Conservation (phyloP, 257 asterid species). For the Gentiana straminea region DNA sequence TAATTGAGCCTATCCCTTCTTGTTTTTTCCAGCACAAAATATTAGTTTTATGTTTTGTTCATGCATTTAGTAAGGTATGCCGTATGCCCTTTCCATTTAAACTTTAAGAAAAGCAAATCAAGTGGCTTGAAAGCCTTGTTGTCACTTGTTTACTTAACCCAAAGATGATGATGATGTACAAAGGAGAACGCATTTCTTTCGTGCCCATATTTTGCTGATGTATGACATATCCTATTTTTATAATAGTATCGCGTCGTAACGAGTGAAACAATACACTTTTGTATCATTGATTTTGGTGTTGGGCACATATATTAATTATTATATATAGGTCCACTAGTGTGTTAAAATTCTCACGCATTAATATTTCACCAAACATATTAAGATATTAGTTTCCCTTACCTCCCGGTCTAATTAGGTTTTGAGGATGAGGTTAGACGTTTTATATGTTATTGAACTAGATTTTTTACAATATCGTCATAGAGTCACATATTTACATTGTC, state of each 20-base stretch:
- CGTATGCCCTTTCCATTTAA: background rate
- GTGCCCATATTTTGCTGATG: constrained; percentile 17
- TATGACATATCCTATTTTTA: constrained; percentile 1
- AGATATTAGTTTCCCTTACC: too few species aligned
- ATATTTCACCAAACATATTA: too few species aligned
- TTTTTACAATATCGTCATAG: too few species aligned
- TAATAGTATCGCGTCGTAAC: constrained; percentile 10
- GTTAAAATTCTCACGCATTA: too few species aligned
- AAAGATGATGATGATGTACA: constrained; percentile 6
- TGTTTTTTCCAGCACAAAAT: background rate
- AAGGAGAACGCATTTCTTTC: constrained; percentile 12
- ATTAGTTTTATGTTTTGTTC: background rate
- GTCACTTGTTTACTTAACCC: constrained; percentile 18
- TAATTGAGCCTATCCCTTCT: constrained; percentile 5
- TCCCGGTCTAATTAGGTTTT: too few species aligned
- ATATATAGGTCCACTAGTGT: too few species aligned
- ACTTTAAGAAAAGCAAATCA: constrained; percentile 6
- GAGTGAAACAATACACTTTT: too few species aligned
- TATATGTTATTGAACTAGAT: too few species aligned
- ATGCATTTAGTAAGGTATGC: constrained; percentile 2
- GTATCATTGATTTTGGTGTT: background rate
- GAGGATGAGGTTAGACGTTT: too few species aligned
- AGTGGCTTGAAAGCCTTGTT: constrained; percentile 33
- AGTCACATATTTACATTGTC: too few species aligned
- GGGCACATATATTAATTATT: background rate